Conservation (phyloP, 257 asterid species). For the Lithospermum erythrorhizon region DNA sequence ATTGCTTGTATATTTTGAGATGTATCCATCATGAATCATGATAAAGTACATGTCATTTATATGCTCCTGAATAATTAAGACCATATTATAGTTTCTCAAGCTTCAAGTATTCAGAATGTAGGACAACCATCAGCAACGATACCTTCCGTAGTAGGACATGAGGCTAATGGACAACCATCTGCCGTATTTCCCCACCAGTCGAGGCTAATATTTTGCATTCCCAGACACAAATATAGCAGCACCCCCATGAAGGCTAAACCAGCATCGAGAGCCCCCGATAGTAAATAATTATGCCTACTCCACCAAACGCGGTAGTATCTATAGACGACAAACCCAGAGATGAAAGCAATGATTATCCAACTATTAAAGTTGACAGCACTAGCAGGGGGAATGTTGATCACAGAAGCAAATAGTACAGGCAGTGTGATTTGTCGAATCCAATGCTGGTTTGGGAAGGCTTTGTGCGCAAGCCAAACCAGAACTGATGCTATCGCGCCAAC, state of each 20-base stretch:
- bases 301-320: conserved; percentile 63
- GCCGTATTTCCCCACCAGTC: conserved; percentile 81
- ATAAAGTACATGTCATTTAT: no score
- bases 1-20: no score
- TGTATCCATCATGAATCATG: no score
- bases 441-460: no score
- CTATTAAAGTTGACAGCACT: conserved; percentile 79
- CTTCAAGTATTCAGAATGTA: no score
- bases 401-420: conserved; percentile 25
- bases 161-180: conserved; percentile 77
- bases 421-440: no score
- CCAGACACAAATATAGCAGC: conserved; percentile 57
- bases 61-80: no score
- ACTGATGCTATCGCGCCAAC: no score
- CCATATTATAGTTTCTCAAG: no score
- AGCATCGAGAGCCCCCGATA: conserved; percentile 88
- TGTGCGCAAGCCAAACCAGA: no score
- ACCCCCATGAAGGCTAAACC: conserved; percentile 97
- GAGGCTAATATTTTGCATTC: conserved; percentile 46
- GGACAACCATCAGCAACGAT: conserved; percentile 72
- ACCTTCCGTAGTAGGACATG: conserved; percentile 82
- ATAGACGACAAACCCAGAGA: conserved; percentile 61
- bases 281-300: conserved; percentile 66
- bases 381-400: conserved; percentile 79
- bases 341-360: conserved; percentile 68